Percentiles rank a stretch among this genome's conserved stretches.
Evolutionary conservation across 1,139 yeast genomes (phyloP).

Genomic region (Starmera stellimalicola): DNA sequence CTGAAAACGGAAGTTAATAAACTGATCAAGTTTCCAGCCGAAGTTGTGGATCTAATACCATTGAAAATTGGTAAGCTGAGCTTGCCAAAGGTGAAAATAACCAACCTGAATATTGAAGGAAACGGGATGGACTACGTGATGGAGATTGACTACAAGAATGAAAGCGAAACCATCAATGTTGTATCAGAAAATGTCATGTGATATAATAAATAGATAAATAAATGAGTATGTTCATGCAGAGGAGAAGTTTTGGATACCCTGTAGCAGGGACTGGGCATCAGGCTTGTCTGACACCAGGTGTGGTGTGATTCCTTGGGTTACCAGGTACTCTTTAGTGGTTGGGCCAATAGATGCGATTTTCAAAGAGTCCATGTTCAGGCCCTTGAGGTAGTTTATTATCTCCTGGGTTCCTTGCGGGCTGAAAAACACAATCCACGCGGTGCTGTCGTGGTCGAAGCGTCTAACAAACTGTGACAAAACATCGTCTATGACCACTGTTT

Average conservation of each 20-base stretch:
- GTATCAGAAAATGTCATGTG: slow-evolving; percentile 51
- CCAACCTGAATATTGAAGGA: slow-evolving; percentile 20
- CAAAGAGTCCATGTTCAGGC: slow-evolving; percentile 15
- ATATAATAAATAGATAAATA: neutral
- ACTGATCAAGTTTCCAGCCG: slow-evolving; percentile 10
- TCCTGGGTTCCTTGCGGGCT: slow-evolving; percentile 82
- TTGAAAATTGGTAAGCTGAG: slow-evolving; percentile 63
- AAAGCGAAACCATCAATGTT: slow-evolving; percentile 59
- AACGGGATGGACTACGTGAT: slow-evolving; percentile 30
- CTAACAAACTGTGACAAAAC: slow-evolving; percentile 30
- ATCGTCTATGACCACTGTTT: slow-evolving; percentile 45
- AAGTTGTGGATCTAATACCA: slow-evolving; percentile 54
- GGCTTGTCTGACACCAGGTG: slow-evolving; percentile 66
- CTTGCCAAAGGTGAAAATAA: slow-evolving; percentile 56
- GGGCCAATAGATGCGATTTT: slow-evolving; percentile 87
- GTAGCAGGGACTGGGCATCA: slow-evolving; percentile 48
- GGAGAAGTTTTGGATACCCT: slow-evolving; percentile 21
- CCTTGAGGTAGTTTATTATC: slow-evolving; percentile 40
- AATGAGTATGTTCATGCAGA: neutral
- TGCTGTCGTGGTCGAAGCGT: slow-evolving; percentile 7
- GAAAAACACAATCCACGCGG: slow-evolving; percentile 71
- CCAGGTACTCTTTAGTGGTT: slow-evolving; percentile 66
- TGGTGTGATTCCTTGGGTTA: slow-evolving; percentile 42
- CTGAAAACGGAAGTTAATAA: slow-evolving; percentile 15
- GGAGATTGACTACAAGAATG: slow-evolving; percentile 60